Base-by-base conservation (phyloP, 2,329 filamentous ascomycete genomes). In the Sclerotinia nivalis region DNA sequence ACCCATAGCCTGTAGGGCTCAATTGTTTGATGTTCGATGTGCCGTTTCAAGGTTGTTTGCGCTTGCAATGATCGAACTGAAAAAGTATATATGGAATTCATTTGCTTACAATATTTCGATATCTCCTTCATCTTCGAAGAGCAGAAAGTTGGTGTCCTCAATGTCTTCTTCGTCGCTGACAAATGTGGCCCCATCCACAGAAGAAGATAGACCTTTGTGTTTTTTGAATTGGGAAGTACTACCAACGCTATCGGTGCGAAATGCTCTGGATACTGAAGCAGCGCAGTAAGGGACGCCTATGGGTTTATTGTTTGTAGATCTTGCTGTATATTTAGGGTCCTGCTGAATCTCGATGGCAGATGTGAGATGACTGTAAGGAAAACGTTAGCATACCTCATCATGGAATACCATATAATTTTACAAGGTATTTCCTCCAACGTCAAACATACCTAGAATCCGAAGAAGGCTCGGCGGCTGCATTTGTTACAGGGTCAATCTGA, bases 91-190 rank as follows among this genome's bases (percentile, higher is more conserved):
- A 18, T 25, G 15, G 55, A 25, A 5, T 37, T 56, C 4, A 52
- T 54, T 20, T 40, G 58, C 72, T 74, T 62, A 74, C 73, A 71
- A 25, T 43, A 71, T 61, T 70, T 72, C 43, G 64, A 56, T 10
- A 61, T 15, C 73, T 66, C 20, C 69, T 25, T 81, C 79, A 15
- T 75, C 70, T 22, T 81, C 79, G 2, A 79, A 79, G 3, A 80
- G 72, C 13, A 86, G 76, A 52, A 83, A 79, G 1, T 76, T 71
- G 9, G 81, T 70, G 73, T 84, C 82, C 18, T 74, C 75, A n/a
- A 75, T 61, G 47, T 75, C 74, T 49, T 78, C 71, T 54, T 78
- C 77, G 50, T 74, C 77, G 64, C 74, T 77, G 6, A 60, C 65
- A 52, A 55, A 55, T 18, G 55, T 43, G 6, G 20, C 22, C 5